Evolutionary conservation across 1,284 basidiomycete genomes (phyloP).

Genomic region (Pascua sp.): DNA sequence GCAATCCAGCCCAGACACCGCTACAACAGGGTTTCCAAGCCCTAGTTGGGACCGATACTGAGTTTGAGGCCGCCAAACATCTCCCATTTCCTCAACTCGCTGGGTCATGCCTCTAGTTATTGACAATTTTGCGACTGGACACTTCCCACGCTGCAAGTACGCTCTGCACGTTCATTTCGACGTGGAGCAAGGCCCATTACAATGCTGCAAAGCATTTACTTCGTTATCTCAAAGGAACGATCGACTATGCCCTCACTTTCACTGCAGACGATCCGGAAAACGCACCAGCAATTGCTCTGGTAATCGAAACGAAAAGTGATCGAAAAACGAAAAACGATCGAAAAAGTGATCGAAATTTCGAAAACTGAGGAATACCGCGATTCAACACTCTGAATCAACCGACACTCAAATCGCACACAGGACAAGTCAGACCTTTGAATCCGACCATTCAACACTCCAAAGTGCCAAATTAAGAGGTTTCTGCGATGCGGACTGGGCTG

Average conservation of each 20-base stretch:
- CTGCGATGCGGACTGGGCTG: no score
- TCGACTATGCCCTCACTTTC: constrained; percentile 12
- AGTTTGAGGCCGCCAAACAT: constrained; percentile 9
- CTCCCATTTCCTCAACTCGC: constrained; percentile 2
- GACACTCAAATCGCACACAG: no score
- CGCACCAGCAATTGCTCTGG: no score
- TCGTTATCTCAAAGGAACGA: constrained; percentile 20
- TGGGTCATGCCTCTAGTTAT: constrained; percentile 15
- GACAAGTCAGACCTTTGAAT: no score
- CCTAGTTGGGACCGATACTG: constrained; percentile 8
- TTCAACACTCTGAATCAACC: no score
- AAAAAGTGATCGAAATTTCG: no score
- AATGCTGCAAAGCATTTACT: constrained; percentile 26
- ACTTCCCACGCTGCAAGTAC: constrained; percentile 17
- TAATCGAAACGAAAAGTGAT: no score
- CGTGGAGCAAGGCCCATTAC: constrained; percentile 21
- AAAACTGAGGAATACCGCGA: no score
- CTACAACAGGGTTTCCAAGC: constrained; percentile 12
- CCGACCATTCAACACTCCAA: no score
- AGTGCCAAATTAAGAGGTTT: no score
- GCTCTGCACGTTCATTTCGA: constrained; percentile 20
- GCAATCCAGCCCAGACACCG: constrained; percentile 14
- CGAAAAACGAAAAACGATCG: no score
- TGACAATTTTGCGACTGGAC: constrained; percentile 25
- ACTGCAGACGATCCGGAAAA: no score